phyloP scores from a whole-genome alignment of 208 protist genomes.

The Leishmania martiniquensis region DNA sequence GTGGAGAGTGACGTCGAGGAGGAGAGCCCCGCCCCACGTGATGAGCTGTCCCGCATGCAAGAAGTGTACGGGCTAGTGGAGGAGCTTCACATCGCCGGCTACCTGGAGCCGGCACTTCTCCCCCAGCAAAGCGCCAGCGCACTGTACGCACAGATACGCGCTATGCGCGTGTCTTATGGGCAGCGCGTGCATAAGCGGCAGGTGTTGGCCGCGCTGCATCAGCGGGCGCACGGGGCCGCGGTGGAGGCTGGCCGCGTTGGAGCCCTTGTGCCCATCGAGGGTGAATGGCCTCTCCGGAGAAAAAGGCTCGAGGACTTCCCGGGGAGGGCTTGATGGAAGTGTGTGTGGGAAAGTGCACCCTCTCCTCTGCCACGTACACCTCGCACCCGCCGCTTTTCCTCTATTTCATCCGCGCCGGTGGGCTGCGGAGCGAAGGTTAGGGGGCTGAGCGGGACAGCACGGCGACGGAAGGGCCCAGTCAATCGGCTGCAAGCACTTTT shows the following conservation, averaged over 20 bases:
- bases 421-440: background rate
- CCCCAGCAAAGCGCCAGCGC: slow-evolving; percentile 43
- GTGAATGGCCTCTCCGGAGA: background rate
- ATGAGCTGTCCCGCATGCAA: slow-evolving; percentile 49
- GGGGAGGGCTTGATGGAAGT: background rate
- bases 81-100: slow-evolving; percentile 58
- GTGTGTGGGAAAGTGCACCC: background rate
- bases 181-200: slow-evolving; percentile 49
- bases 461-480: background rate
- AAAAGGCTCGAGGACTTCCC: background rate
- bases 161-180: slow-evolving; percentile 64
- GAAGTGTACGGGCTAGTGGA: slow-evolving; percentile 60
- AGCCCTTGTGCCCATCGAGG: background rate
- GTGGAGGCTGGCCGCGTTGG: background rate
- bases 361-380: background rate
- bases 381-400: background rate
- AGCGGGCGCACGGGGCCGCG: slow-evolving; percentile 10
- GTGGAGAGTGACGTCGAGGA: slow-evolving; percentile 16
- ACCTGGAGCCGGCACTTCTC: slow-evolving; percentile 50
- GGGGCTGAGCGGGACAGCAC: background rate
- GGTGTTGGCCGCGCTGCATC: slow-evolving; percentile 35
- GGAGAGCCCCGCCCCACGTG: slow-evolving; percentile 15
- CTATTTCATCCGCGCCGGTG: background rate
- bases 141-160: slow-evolving; percentile 60
- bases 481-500: background rate